These are phyloP conservation scores for Penicillium nordicum DNA, from an alignment of 2,329 filamentous ascomycete species.

Conservation along the genomic window DNA sequence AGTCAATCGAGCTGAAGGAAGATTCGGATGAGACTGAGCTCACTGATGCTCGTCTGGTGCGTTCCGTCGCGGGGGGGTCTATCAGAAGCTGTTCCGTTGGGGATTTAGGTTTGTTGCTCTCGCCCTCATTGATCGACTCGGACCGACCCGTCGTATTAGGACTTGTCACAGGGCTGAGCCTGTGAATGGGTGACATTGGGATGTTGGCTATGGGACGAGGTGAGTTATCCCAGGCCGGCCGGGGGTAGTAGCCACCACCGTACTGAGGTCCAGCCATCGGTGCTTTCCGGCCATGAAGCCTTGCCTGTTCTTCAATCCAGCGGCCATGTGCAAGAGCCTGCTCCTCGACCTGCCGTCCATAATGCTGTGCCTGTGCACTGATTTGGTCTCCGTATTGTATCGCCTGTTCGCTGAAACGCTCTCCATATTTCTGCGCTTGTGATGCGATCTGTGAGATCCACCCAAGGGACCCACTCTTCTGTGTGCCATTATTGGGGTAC, in stretches of 20 bases:
- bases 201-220: not conserved
- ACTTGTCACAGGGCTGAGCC: conserved; percentile 3
- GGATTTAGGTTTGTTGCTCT: not conserved
- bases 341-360: conserved; percentile 39
- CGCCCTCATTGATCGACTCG: not conserved
- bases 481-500: conserved; percentile 15
- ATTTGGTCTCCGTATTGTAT: conserved; percentile 34
- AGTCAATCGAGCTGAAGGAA: conserved; percentile 38
- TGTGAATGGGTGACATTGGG: not conserved
- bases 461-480: conserved; percentile 29
- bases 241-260: not conserved
- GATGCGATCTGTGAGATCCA: conserved; percentile 37
- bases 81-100: not conserved
- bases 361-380: conserved; percentile 34
- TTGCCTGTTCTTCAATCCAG: conserved; percentile 39
- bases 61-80: conserved; percentile 8
- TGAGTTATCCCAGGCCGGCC: conserved; percentile 3
- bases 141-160: not conserved
- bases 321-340: conserved; percentile 37
- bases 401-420: conserved; percentile 37
- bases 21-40: conserved; percentile 32
- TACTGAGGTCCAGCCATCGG: conserved; percentile 1
- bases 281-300: conserved; percentile 28
- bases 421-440: conserved; percentile 41
- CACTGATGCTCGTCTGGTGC: conserved; percentile 28